Evolutionary conservation across 305 asterid species (phyloP).

Genomic region (Coffea humblotiana): DNA sequence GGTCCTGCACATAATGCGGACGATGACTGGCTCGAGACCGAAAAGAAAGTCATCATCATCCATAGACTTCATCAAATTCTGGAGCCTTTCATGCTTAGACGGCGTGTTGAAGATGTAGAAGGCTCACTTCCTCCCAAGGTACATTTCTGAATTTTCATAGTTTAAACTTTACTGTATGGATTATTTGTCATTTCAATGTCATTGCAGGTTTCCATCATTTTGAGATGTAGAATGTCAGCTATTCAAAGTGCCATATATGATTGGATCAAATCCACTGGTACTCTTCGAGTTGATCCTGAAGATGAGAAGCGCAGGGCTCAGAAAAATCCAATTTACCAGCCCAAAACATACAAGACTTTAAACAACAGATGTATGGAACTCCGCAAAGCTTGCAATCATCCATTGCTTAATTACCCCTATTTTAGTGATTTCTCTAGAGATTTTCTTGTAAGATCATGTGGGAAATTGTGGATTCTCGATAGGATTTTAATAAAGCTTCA

Average conservation of each 20-base stretch:
- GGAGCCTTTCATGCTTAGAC: conserved; percentile 99
- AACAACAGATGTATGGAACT: conserved; percentile 99
- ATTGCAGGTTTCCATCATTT: conserved; percentile 87
- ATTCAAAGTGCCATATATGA: conserved; percentile 93
- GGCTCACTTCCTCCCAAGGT: conserved; percentile 99
- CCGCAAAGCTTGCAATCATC: conserved; percentile 97
- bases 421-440: conserved; percentile 86
- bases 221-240: conserved; percentile 98
- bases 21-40: conserved; percentile 99
- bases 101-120: conserved; percentile 99
- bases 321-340: conserved; percentile 78
- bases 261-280: conserved; percentile 98
- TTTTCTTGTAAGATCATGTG: conserved; percentile 95
- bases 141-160: conserved; percentile 22
- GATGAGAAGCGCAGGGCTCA: conserved; percentile 79
- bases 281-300: conserved; percentile 97
- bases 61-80: conserved; percentile 98
- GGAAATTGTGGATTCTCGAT: conserved; percentile 94
- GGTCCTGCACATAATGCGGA: conserved; percentile 76
- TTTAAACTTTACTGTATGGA: conserved; percentile 13
- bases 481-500: conserved; percentile 91
- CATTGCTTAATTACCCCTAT: conserved; percentile 93
- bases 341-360: conserved; percentile 70
- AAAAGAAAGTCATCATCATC: conserved; percentile 96
- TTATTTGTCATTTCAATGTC: conserved; percentile 34